A percentile compares a stretch with the other conserved stretches of the same genome.
Conservation (phyloP, 768 basidiomycete species). For the Tulasnella sp. region DNA sequence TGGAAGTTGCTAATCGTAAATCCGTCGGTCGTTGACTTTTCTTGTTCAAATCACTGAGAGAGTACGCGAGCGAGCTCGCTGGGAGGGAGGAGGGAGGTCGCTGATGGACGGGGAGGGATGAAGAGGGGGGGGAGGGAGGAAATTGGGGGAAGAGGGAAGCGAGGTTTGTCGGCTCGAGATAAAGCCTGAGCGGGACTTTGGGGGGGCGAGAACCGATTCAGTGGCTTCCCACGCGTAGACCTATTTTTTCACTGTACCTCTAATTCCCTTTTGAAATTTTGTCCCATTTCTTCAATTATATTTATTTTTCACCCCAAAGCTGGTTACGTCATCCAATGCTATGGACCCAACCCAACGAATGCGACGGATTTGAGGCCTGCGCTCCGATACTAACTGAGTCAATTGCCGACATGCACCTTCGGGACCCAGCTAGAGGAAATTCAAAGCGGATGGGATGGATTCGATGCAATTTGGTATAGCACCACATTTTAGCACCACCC, state of each 20-base stretch:
- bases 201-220: neutral
- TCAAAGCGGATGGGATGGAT: neutral
- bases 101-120: neutral
- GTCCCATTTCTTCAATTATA: neutral
- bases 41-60: neutral
- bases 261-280: neutral
- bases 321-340: neutral
- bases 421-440: neutral
- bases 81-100: neutral
- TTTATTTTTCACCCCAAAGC: neutral
- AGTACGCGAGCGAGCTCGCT: neutral
- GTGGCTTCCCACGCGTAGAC: neutral
- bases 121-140: constrained; percentile 2
- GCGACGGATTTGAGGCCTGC: neutral
- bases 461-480: neutral
- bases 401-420: neutral
- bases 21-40: neutral
- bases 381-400: neutral
- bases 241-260: neutral
- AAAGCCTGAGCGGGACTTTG: constrained; percentile 1
- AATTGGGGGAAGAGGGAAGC: neutral
- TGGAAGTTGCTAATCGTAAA: neutral
- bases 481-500: neutral
- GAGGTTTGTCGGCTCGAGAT: constrained; percentile 6
- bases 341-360: too few species aligned